A percentile compares a stretch with the other conserved stretches of the same genome.
Evolutionary conservation across 2,329 filamentous ascomycete genomes (phyloP).

Genomic region (Hypocrella siamensis): DNA sequence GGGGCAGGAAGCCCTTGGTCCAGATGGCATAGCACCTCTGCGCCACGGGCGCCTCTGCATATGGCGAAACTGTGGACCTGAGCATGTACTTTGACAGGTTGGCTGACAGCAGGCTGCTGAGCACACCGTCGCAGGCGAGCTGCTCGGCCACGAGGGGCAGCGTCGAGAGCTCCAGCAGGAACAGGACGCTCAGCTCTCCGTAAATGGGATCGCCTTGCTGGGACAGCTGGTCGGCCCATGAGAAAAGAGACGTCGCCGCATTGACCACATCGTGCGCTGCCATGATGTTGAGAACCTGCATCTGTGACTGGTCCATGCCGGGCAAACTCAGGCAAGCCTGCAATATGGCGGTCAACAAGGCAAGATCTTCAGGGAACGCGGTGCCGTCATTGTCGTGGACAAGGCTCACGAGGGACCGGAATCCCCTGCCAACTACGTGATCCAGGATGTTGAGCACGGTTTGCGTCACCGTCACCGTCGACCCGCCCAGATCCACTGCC

Average conservation of each 20-base stretch:
- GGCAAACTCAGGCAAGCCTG: conserved; percentile 72
- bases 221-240: conserved; percentile 77
- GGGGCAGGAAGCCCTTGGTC: conserved; percentile 72
- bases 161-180: conserved; percentile 75
- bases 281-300: conserved; percentile 56
- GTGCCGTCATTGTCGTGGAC: conserved; percentile 58
- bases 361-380: conserved; percentile 62
- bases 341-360: conserved; percentile 72
- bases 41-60: conserved; percentile 52
- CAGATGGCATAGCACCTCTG: conserved; percentile 78
- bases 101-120: conserved; percentile 64
- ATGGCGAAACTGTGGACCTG: conserved; percentile 55
- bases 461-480: conserved; percentile 32
- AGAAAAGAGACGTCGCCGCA: conserved; percentile 75
- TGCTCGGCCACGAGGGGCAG: conserved; percentile 74
- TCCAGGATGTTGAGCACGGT: conserved; percentile 68
- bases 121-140: conserved; percentile 71
- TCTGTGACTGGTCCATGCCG: conserved; percentile 54
- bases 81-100: conserved; percentile 67
- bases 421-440: conserved; percentile 63
- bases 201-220: conserved; percentile 75
- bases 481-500: conserved; percentile 16
- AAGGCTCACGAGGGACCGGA: conserved; percentile 64
- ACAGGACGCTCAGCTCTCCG: conserved; percentile 78
- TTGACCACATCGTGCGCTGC: conserved; percentile 58